Percentiles rank a stretch among this genome's conserved stretches.
phyloP scores from a whole-genome alignment of 106 monocot species.

The Acanthochlamys bracteata region DNA sequence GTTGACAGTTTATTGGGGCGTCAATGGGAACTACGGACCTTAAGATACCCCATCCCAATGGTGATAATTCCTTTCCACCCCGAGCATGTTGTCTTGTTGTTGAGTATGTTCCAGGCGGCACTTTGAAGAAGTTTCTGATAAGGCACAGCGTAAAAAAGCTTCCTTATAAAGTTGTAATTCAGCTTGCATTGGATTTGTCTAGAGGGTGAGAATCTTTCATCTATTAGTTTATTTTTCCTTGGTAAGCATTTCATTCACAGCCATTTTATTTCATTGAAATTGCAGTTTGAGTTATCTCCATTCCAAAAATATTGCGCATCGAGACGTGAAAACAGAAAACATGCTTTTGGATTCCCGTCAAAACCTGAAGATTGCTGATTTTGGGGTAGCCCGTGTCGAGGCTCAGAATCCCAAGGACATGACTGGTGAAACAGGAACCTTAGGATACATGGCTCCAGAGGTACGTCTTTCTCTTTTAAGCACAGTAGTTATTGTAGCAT shows the following conservation, averaged over 20 bases:
- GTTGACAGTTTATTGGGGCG: constrained; percentile 79
- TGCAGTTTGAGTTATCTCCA: constrained; percentile 72
- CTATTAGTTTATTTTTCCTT: not conserved
- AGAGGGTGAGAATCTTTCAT: constrained; percentile 68
- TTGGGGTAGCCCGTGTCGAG: constrained; percentile 89
- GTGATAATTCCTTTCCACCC: constrained; percentile 33
- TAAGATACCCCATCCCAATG: constrained; percentile 39
- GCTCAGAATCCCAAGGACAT: constrained; percentile 88
- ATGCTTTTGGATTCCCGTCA: constrained; percentile 73
- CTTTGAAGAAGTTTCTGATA: constrained; percentile 72
- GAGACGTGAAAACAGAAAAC: constrained; percentile 94
- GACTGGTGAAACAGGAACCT: constrained; percentile 91
- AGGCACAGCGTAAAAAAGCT: constrained; percentile 78
- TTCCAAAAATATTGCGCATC: constrained; percentile 80
- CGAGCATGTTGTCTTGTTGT: constrained; percentile 87
- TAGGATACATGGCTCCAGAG: constrained; percentile 90
- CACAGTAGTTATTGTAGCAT: not conserved
- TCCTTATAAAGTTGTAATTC: constrained; percentile 79
- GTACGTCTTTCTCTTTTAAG: constrained; percentile 12
- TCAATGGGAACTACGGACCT: constrained; percentile 53
- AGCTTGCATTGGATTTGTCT: constrained; percentile 73
- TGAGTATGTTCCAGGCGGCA: constrained; percentile 82
- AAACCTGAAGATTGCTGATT: constrained; percentile 89
- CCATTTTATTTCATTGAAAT: not conserved
- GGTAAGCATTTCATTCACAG: not conserved